These are phyloP conservation scores for Solanum phureja DNA, from an alignment of 257 asterid genomes.

Conservation along the genomic window DNA sequence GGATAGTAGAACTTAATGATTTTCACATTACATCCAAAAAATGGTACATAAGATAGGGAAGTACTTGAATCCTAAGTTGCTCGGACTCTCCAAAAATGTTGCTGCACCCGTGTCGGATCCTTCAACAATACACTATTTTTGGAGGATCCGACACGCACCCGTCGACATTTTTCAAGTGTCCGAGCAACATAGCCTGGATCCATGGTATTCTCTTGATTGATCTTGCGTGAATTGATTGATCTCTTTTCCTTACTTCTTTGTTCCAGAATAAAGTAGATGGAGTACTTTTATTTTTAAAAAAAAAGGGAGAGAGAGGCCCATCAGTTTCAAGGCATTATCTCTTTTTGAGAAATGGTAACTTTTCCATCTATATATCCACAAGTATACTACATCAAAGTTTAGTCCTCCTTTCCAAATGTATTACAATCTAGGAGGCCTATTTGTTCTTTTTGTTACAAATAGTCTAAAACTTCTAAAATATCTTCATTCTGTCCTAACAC, in stretches of 20 bases:
- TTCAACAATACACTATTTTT: no score
- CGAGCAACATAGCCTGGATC: no score
- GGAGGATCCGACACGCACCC: no score
- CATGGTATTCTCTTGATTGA: not conserved
- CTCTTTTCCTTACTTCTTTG: not conserved
- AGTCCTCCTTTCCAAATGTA: not conserved
- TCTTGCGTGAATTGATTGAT: not conserved
- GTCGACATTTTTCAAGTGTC: no score
- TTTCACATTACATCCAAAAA: not conserved
- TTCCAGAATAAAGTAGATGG: not conserved
- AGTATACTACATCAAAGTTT: not conserved
- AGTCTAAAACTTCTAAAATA: not conserved
- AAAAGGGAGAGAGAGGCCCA: no score
- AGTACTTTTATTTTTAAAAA: no score
- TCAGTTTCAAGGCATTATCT: no score
- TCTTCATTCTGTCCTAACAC: not conserved
- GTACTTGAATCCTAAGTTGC: no score
- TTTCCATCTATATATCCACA: not conserved
- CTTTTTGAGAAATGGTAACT: not conserved
- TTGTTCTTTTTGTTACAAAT: not conserved
- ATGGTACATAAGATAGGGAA: not conserved
- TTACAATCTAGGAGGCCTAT: not conserved
- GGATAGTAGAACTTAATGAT: not conserved
- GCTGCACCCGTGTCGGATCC: no score
- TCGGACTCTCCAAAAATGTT: no score